These are phyloP conservation scores for Chytriomyces hyalinus DNA, from an alignment of 192 early-diverging fungal genomes.

Conservation along the genomic window DNA sequence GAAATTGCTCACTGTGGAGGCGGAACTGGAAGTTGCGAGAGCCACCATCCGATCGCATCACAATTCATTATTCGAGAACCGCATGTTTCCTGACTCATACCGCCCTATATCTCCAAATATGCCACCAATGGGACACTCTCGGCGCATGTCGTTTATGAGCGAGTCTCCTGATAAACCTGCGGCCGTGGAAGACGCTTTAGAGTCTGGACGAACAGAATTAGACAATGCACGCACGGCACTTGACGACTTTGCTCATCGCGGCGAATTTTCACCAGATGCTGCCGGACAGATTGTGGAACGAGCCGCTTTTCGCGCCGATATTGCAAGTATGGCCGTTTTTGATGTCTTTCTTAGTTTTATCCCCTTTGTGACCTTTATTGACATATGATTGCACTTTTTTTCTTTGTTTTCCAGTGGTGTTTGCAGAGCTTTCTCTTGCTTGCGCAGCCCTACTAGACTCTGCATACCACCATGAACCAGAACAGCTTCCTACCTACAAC, in stretches of 20 bases:
- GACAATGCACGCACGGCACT: slow-evolving; percentile 2
- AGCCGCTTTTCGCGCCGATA: slow-evolving; percentile 4
- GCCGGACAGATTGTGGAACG: slow-evolving; percentile 7
- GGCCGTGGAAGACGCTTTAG: not conserved
- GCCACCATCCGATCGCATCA: not conserved
- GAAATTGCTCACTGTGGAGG: not conserved
- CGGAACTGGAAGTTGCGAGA: slow-evolving; percentile 3
- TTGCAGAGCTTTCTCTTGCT: slow-evolving; percentile 23
- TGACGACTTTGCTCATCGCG: slow-evolving; percentile 7
- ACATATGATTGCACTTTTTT: not conserved
- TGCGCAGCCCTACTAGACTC: slow-evolving; percentile 13
- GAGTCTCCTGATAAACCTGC: slow-evolving; percentile 7
- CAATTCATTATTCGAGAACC: not conserved
- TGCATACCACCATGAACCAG: slow-evolving; percentile 4
- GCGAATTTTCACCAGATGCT: not conserved
- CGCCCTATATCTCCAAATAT: not conserved
- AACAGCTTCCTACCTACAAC: slow-evolving; percentile 10
- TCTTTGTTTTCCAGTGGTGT: not conserved
- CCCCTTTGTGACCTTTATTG: not conserved
- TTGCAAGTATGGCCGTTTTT: slow-evolving; percentile 16
- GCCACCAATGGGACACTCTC: not conserved
- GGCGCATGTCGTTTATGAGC: slow-evolving; percentile 17
- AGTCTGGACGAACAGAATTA: not conserved
- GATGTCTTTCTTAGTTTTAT: not conserved
- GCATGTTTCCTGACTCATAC: not conserved